Evolutionary conservation across 352 stramenopile species (phyloP).

Genomic region (Globisporangium parvum): DNA sequence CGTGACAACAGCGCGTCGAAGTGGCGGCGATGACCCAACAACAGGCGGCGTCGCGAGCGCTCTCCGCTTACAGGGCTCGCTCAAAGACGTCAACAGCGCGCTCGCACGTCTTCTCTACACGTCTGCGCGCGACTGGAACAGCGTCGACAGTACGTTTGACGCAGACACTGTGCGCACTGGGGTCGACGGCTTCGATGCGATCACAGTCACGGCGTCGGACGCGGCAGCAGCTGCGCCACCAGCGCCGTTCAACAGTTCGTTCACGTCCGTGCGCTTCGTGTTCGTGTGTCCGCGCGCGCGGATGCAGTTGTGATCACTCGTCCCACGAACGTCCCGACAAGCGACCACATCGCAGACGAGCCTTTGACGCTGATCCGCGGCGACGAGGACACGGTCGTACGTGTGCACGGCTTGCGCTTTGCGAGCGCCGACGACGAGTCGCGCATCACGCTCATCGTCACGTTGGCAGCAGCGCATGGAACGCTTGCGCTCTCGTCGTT

Average conservation of each 20-base stretch:
- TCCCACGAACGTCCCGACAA: conserved; percentile 24
- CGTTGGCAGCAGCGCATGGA: conserved; percentile 5
- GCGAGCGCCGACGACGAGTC: conserved; percentile 40
- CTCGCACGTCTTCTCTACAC: conserved; percentile 43
- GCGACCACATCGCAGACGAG: conserved; percentile 18
- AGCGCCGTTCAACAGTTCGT: conserved; percentile 28
- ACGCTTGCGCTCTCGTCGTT: conserved; percentile 9
- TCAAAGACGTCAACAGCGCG: conserved; percentile 37
- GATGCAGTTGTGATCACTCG: conserved; percentile 25
- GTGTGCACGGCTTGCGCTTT: conserved; percentile 25
- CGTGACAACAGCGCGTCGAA: background rate
- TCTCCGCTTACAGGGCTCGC: conserved; percentile 27
- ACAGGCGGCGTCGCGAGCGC: background rate
- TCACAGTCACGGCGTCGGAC: conserved; percentile 39
- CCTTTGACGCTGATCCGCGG: conserved; percentile 22
- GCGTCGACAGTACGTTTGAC: conserved; percentile 23
- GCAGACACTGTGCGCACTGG: background rate
- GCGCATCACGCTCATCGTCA: conserved; percentile 19
- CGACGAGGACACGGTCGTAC: conserved; percentile 42
- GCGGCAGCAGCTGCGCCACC: background rate
- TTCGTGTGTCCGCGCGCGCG: conserved; percentile 23
- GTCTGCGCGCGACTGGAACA: conserved; percentile 66
- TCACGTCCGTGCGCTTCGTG: conserved; percentile 22
- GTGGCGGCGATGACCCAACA: background rate
- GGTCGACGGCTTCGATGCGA: conserved; percentile 30